Evolutionary conservation across 164 flowering plant genomes (phyloP), one percentile per base, ranked within the genome.

Genomic region (Chloranthus sessilifolius): DNA sequence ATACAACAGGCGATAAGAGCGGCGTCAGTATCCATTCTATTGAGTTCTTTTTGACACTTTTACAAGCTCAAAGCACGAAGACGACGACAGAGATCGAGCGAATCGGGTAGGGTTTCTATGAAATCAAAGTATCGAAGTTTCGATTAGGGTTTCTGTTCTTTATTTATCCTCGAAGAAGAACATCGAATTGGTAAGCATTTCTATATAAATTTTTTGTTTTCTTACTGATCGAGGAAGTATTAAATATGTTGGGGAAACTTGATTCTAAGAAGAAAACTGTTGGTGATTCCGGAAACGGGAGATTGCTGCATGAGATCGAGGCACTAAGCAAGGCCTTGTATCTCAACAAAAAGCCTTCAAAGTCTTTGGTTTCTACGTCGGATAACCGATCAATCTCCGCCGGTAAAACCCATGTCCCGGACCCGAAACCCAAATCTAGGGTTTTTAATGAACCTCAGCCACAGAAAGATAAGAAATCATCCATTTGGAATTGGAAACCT

Each of bases 401-500:
- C 0, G 76, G 76, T 1, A 80, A 73, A 62, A 7, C 73, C 49
- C 69, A 30, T 17, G 16, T n/a, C 27, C 30, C 14, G 3, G 29
- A 7, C 9, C 35, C 14, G 23, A 19, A 38, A 73, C 7, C 17
- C 74, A 76, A 79, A 47, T 23, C 56, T 1, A 68, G 67, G 50
- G 16, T 29, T 47, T 54, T 39, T 3, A 60, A 46, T 25, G 80
- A 66, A 35, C 70, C 62, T 15, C 19, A 30, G 11, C 3, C 51
- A 17, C 43, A 31, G 7, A 79, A 71, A 73, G 76, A 78, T 6
- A 81, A 74, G 62, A 82, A 75, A 53, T 66, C 78, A 15, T 47
- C 61, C 14, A 67, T 73, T 16, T 82, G 95, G 95, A 80, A 68
- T 28, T 89, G 95, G 97, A 86, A 82, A 58, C 78, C 94, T 9